Conservation (phyloP, 2,329 filamentous ascomycete species). For the Coniella vitis region DNA sequence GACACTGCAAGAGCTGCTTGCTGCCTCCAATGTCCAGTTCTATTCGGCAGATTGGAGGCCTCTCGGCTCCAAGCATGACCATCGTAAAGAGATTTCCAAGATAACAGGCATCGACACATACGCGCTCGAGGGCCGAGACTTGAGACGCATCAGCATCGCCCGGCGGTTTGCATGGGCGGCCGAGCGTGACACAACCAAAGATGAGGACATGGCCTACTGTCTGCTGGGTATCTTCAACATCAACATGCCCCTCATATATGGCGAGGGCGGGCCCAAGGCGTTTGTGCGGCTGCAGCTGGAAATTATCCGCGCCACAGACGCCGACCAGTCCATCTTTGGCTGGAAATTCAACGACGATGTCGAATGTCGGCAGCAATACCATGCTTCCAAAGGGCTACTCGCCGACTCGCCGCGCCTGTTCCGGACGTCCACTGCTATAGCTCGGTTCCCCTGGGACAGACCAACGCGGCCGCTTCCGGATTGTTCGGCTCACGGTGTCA, state of each 20-base stretch:
- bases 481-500: too few relatives aligned
- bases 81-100: not conserved
- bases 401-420: too few relatives aligned
- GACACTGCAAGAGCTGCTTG: slow-evolving; percentile 17
- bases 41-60: slow-evolving; percentile 14
- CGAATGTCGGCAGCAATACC: too few relatives aligned
- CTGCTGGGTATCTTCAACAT: not conserved
- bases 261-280: slow-evolving; percentile 3
- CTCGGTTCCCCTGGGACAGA: too few relatives aligned
- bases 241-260: not conserved
- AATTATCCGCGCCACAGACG: too few relatives aligned
- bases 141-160: not conserved
- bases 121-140: slow-evolving; percentile 13
- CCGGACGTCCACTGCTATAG: too few relatives aligned
- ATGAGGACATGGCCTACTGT: slow-evolving; percentile 5
- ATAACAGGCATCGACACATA: not conserved
- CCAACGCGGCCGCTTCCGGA: too few relatives aligned
- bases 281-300: slow-evolving; percentile 5
- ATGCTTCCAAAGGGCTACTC: too few relatives aligned
- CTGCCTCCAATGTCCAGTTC: slow-evolving; percentile 13
- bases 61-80: not conserved
- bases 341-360: too few relatives aligned
- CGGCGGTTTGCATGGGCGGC: slow-evolving; percentile 4
- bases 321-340: too few relatives aligned
- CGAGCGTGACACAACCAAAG: not conserved